Base-by-base conservation (phyloP, 495 filamentous ascomycete species). In the Cudoniella acicularis region DNA sequence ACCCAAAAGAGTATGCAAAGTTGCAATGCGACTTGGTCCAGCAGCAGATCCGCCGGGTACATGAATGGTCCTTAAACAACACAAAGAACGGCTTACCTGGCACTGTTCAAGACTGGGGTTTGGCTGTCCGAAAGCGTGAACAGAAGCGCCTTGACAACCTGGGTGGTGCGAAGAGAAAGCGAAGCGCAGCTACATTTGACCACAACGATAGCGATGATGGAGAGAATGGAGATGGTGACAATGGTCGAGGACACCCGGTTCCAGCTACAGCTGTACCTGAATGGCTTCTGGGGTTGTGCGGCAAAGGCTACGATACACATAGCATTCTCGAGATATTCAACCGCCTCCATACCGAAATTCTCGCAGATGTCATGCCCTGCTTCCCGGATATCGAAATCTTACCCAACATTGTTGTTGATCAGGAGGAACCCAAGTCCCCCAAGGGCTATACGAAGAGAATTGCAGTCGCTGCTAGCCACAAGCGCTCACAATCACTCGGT, bases 301-400 rank as follows among this genome's bases (percentile, higher is more conserved):
- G 68, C 8, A 56, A 59, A 2, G 73, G 69, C 0, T 77, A 79
- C 54, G 64, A 60, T 3, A 75, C 77, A 0, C 42, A 36, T 0
- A 62, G 73, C 27, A 74, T 81, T 17, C 26, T 70, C 8, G 61
- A 65, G 6, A 72, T 81, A 23, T 64, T 77, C 13, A 59, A 54
- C 11, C 60, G 64, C 0, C 67, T 81, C 6, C 59, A 68, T 47
- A 18, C 43, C 0, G 72, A 76, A 23, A 62, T 81, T 13, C 48
- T 69, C 0, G 42, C 53, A 10, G 60, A 61, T 0, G 48, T 40
- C 2, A 64, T 75, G 8, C 56, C 64, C 10, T 56, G 41, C 21
- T 83, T 89, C 42, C 87, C 87, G 0, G 86, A 88, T 62, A 77
- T 90, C 30, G 87, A 89, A 66, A 79, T 90, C 25, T 69, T 90